Conservation (phyloP, 805 yeast species). For the Wickerhamiella galacta region DNA sequence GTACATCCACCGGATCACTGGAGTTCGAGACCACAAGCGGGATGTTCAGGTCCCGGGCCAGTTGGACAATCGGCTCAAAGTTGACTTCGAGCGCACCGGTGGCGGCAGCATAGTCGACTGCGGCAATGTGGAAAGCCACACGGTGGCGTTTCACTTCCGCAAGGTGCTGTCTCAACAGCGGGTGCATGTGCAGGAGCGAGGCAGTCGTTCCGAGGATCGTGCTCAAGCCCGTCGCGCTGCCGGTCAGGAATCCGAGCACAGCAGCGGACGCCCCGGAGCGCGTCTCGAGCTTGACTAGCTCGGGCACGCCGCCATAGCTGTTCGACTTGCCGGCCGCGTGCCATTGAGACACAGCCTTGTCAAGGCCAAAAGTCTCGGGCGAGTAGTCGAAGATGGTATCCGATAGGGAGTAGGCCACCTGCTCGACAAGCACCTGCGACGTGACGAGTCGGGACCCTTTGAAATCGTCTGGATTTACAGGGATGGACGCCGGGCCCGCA, state of each 20-base stretch:
- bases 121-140: conserved; percentile 52
- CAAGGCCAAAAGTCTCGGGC: conserved; percentile 45
- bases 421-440: conserved; percentile 19
- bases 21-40: conserved; percentile 50
- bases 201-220: conserved; percentile 47
- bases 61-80: conserved; percentile 41
- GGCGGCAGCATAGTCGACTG: conserved; percentile 48
- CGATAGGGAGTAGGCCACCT: conserved; percentile 21
- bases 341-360: conserved; percentile 48
- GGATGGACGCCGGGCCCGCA: too few species aligned
- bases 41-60: conserved; percentile 45
- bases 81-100: conserved; percentile 42
- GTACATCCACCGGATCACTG: conserved; percentile 48
- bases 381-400: conserved; percentile 38
- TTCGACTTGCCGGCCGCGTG: conserved; percentile 32
- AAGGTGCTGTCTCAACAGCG: conserved; percentile 25
- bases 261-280: conserved; percentile 74
- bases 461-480: conserved; percentile 1
- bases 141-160: conserved; percentile 1
- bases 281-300: conserved; percentile 39
- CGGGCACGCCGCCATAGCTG: conserved; percentile 42
- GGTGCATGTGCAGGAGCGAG: conserved; percentile 52
- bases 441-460: conserved; percentile 8
- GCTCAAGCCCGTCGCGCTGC: conserved; percentile 19
- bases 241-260: conserved; percentile 45